Percentiles rank a stretch among this genome's conserved stretches.
Evolutionary conservation across 306 rosid genomes (phyloP).

Genomic region (Medicago lupulina): DNA sequence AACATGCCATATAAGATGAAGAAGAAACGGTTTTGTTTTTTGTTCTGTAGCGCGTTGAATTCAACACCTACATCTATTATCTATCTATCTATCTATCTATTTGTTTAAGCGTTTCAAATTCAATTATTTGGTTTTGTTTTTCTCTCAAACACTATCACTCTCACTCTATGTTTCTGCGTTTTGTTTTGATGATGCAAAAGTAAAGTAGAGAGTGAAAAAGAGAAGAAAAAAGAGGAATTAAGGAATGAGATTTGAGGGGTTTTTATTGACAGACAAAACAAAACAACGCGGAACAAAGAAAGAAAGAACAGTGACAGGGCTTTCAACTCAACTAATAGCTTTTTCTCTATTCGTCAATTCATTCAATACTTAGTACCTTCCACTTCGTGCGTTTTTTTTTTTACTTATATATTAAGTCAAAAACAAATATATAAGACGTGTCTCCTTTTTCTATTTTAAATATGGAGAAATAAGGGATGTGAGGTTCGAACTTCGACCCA

Average conservation of each 20-base stretch:
- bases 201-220: not conserved
- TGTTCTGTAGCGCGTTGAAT: constrained; percentile 4
- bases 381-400: not conserved
- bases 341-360: constrained; percentile 4
- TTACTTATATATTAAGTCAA: too few relatives aligned
- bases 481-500: too few relatives aligned
- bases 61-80: too few relatives aligned
- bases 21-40: constrained; percentile 32
- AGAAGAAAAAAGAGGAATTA: not conserved
- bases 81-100: too few relatives aligned
- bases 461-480: too few relatives aligned
- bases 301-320: not conserved
- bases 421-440: too few relatives aligned
- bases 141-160: not conserved
- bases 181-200: not conserved
- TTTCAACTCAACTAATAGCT: not conserved
- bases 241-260: constrained; percentile 20
- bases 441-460: too few relatives aligned
- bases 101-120: not conserved
- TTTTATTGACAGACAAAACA: not conserved
- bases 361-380: not conserved
- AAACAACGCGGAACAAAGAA: not conserved
- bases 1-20: constrained; percentile 81
- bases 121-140: too few relatives aligned
- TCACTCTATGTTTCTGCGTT: not conserved